These are phyloP conservation scores for Gossypium anomalum DNA, from an alignment of 345 rosid genomes.

Conservation along the genomic window DNA sequence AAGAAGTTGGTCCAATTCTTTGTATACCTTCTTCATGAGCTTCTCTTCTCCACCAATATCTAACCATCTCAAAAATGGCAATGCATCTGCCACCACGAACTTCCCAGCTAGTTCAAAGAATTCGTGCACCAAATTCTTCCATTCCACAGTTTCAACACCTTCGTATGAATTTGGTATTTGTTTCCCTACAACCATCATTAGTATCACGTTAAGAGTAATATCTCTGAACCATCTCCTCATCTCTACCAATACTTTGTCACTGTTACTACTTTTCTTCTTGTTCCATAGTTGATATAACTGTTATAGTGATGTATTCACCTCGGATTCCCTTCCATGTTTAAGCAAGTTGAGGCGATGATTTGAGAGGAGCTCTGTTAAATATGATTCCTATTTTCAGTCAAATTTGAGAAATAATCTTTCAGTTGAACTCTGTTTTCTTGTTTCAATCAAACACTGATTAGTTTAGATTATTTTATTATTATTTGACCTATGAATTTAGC, in stretches of 20 bases:
- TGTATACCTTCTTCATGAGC: conserved; percentile 23
- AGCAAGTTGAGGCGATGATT: conserved; percentile 28
- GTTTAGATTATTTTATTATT: too few relatives aligned
- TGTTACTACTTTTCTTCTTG: not conserved
- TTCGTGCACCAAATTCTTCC: conserved; percentile 7
- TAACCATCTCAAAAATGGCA: conserved; percentile 33
- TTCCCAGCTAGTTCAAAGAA: conserved; percentile 20
- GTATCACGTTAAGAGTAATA: conserved; percentile 22
- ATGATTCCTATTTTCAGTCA: too few relatives aligned
- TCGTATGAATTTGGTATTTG: not conserved
- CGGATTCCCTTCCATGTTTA: conserved; percentile 16
- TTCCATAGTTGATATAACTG: conserved; percentile 9
- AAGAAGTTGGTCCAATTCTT: conserved; percentile 21
- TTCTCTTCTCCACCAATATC: conserved; percentile 33
- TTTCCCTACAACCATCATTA: conserved; percentile 32
- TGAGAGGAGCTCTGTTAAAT: conserved; percentile 44
- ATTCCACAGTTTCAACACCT: not conserved
- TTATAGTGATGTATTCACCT: conserved; percentile 10
- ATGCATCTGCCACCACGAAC: conserved; percentile 23
- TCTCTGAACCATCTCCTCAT: conserved; percentile 35
- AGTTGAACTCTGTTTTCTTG: too few relatives aligned
- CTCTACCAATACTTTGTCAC: conserved; percentile 16
- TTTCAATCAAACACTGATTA: too few relatives aligned
- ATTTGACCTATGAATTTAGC: too few relatives aligned
- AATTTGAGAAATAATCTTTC: too few relatives aligned